Conservation (phyloP, 164 flowering plant genomes). For the Dillenia suffruticosa region DNA sequence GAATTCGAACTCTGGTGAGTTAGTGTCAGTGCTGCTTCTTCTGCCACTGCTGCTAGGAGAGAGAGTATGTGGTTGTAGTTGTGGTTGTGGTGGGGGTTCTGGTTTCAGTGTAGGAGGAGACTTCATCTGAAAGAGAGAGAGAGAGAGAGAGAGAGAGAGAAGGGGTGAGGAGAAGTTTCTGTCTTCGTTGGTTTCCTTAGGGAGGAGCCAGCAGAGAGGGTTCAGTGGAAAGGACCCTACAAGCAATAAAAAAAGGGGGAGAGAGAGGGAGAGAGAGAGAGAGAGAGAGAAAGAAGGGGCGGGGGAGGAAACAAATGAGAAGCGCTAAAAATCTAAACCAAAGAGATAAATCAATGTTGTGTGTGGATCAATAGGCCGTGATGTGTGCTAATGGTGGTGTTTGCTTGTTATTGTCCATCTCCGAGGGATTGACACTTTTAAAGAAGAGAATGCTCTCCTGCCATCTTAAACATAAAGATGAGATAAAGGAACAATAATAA, state of each 20-base stretch:
- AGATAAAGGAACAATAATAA: no score
- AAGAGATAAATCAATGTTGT: neutral
- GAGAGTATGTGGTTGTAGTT: constrained; percentile 1
- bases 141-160: constrained; percentile 2
- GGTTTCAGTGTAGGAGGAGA: constrained; percentile 6
- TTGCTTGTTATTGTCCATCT: no score
- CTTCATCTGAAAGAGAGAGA: constrained; percentile 12
- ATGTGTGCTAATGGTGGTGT: no score
- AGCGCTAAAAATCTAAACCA: no score
- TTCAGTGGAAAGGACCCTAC: constrained; percentile 2
- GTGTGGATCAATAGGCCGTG: neutral
- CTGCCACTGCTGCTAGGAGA: constrained; percentile 29
- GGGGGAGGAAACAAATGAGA: neutral
- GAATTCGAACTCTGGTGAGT: constrained; percentile 83
- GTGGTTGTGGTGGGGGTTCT: neutral
- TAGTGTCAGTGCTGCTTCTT: constrained; percentile 23
- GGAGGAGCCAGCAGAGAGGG: neutral
- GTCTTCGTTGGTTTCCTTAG: neutral
- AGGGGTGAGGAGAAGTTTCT: constrained; percentile 3
- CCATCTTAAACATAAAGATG: no score
- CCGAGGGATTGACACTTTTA: no score
- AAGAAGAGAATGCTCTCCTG: no score
- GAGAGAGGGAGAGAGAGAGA: neutral
- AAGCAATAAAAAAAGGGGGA: neutral
- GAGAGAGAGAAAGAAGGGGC: neutral